phyloP scores from a whole-genome alignment of 1,139 yeast genomes.

The Yamadazyma friedrichii region DNA sequence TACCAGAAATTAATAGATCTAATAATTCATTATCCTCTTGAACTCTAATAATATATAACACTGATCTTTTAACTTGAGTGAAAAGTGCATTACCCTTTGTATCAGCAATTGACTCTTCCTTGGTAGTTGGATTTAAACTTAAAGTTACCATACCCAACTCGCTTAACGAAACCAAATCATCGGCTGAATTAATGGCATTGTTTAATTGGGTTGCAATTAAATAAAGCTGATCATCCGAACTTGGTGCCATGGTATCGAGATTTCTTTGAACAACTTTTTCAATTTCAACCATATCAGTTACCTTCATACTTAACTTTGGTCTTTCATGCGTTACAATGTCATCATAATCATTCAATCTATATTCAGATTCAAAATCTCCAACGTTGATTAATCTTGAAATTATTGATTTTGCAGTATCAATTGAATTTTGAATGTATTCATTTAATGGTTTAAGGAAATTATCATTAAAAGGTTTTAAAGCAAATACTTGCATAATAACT shows the following conservation, averaged over 20 bases:
- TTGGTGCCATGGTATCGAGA: constrained; percentile 49
- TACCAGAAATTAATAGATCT: constrained; percentile 72
- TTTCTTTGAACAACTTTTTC: constrained; percentile 58
- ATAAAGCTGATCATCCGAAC: constrained; percentile 55
- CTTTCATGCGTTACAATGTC: constrained; percentile 68
- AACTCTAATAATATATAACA: constrained; percentile 76
- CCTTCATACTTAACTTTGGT: constrained; percentile 61
- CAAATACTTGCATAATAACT: constrained; percentile 63
- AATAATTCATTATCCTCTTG: constrained; percentile 73
- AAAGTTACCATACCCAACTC: constrained; percentile 42
- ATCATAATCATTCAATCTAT: constrained; percentile 63
- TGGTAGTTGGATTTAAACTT: constrained; percentile 50
- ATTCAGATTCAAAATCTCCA: constrained; percentile 58
- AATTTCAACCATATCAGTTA: constrained; percentile 62
- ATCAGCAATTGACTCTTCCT: constrained; percentile 43
- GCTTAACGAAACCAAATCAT: constrained; percentile 40
- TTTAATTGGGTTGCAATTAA: constrained; percentile 33
- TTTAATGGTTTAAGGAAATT: constrained; percentile 78
- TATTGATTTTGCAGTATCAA: constrained; percentile 44
- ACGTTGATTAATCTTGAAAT: constrained; percentile 52
- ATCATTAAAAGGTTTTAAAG: constrained; percentile 68
- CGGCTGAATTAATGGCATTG: constrained; percentile 35
- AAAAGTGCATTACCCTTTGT: constrained; percentile 54
- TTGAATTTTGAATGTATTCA: constrained; percentile 58
- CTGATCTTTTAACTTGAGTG: constrained; percentile 79